Percentiles rank a stretch among this genome's conserved stretches.
Conservation (phyloP, 257 asterid species). For the Solanum piurae region DNA sequence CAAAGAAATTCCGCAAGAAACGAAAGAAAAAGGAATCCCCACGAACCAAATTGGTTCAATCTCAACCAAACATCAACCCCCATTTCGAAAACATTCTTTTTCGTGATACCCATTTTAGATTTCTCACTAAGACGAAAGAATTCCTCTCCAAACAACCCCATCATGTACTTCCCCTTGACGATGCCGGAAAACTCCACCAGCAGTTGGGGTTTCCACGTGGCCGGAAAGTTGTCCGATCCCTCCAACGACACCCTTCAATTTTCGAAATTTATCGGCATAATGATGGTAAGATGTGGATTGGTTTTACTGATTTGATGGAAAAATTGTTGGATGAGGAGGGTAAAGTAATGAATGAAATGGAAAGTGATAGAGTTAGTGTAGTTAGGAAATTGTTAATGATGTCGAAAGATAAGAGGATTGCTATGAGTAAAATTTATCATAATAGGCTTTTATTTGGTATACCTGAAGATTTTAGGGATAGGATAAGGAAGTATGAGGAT, state of each 20-base stretch:
- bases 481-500: slow-evolving; percentile 50
- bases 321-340: slow-evolving; percentile 32
- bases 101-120: slow-evolving; percentile 57
- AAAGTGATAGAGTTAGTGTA: slow-evolving; percentile 37
- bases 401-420: slow-evolving; percentile 52
- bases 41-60: slow-evolving; percentile 62
- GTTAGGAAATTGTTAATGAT: slow-evolving; percentile 79
- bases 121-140: slow-evolving; percentile 60
- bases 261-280: slow-evolving; percentile 60
- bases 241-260: slow-evolving; percentile 62
- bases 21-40: slow-evolving; percentile 67
- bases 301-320: slow-evolving; percentile 70
- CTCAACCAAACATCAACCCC: slow-evolving; percentile 48
- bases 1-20: slow-evolving; percentile 68
- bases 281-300: slow-evolving; percentile 76
- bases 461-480: slow-evolving; percentile 75
- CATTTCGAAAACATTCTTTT: slow-evolving; percentile 57
- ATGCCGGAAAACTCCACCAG: slow-evolving; percentile 77
- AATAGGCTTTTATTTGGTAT: slow-evolving; percentile 70
- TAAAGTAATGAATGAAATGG: slow-evolving; percentile 26
- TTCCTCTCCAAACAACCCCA: slow-evolving; percentile 67
- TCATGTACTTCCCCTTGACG: slow-evolving; percentile 65
- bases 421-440: slow-evolving; percentile 71
- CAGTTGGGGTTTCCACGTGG: slow-evolving; percentile 92
- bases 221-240: slow-evolving; percentile 47